Evolutionary conservation across 495 filamentous ascomycete genomes (phyloP).

Genomic region (Annulohypoxylon bovei): DNA sequence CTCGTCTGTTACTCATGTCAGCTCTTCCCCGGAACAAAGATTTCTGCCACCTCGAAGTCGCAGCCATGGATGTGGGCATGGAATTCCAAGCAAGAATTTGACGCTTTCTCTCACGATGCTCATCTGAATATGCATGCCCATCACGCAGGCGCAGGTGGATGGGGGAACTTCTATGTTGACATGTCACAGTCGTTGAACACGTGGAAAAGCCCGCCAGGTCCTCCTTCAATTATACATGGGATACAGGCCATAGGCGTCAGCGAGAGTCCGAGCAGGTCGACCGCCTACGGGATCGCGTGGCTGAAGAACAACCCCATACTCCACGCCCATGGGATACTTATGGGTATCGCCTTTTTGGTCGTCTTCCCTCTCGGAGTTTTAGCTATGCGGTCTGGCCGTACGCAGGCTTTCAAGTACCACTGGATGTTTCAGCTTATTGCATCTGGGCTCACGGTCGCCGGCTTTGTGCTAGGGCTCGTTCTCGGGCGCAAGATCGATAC

Average conservation of each 20-base stretch:
- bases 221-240: not conserved
- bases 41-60: not conserved
- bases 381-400: conserved; percentile 11
- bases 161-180: conserved; percentile 16
- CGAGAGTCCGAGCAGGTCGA: not conserved
- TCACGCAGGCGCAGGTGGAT: not conserved
- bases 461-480: not conserved
- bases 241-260: conserved; percentile 8
- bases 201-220: not conserved
- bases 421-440: conserved; percentile 9
- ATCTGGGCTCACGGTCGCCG: not conserved
- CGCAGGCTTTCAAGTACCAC: conserved; percentile 13
- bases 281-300: not conserved
- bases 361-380: conserved; percentile 8
- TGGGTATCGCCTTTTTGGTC: conserved; percentile 5
- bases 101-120: not conserved
- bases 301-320: not conserved
- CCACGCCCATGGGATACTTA: conserved; percentile 5
- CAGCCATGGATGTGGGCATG: conserved; percentile 19
- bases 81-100: conserved; percentile 11
- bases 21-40: conserved; percentile 2
- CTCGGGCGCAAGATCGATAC: not conserved
- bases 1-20: conserved; percentile 17
- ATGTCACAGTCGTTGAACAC: conserved; percentile 1
- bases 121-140: conserved; percentile 8